A percentile compares a stretch with the other conserved stretches of the same genome.
These are phyloP conservation scores for Teunomyces aglyptinius DNA, from an alignment of 805 yeast genomes.

Conservation along the genomic window DNA sequence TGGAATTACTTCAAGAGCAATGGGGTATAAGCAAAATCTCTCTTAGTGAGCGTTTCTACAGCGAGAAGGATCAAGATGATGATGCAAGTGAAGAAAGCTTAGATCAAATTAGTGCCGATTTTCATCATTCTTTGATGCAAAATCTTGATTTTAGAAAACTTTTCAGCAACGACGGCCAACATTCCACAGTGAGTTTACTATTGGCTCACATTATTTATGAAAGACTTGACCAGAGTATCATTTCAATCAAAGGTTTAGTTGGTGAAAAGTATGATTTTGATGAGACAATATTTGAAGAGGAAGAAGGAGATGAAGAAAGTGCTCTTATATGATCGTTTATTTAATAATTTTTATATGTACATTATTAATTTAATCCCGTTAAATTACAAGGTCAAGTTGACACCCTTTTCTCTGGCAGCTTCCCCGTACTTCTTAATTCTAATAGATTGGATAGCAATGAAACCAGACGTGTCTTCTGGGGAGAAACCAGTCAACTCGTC, in stretches of 20 bases:
- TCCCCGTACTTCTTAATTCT: conserved; percentile 98
- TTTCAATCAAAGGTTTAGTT: conserved; percentile 29
- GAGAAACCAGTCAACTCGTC: conserved; percentile 97
- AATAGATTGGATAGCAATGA: conserved; percentile 96
- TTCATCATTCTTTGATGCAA: conserved; percentile 7
- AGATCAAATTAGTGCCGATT: not conserved
- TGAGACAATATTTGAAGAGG: conserved; percentile 8
- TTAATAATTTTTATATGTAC: conserved; percentile 6
- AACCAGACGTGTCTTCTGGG: conserved; percentile 96
- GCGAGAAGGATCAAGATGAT: conserved; percentile 4
- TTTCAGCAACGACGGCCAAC: conserved; percentile 31
- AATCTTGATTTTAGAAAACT: conserved; percentile 25
- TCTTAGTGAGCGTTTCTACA: conserved; percentile 22
- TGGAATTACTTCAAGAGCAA: conserved; percentile 22
- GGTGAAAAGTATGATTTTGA: conserved; percentile 33
- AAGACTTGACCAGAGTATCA: conserved; percentile 27
- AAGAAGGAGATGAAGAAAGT: not conserved
- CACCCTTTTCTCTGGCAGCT: conserved; percentile 80
- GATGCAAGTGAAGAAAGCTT: not conserved
- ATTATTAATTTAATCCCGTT: conserved; percentile 7
- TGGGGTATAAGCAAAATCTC: conserved; percentile 24
- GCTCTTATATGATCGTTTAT: conserved; percentile 2
- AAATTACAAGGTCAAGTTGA: conserved; percentile 43
- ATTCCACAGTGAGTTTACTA: conserved; percentile 24
- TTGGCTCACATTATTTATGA: conserved; percentile 30